A percentile compares a stretch with the other conserved stretches of the same genome.
These are phyloP conservation scores for Hypoxylon perforatum DNA, from an alignment of 495 filamentous ascomycete genomes.

Conservation along the genomic window DNA sequence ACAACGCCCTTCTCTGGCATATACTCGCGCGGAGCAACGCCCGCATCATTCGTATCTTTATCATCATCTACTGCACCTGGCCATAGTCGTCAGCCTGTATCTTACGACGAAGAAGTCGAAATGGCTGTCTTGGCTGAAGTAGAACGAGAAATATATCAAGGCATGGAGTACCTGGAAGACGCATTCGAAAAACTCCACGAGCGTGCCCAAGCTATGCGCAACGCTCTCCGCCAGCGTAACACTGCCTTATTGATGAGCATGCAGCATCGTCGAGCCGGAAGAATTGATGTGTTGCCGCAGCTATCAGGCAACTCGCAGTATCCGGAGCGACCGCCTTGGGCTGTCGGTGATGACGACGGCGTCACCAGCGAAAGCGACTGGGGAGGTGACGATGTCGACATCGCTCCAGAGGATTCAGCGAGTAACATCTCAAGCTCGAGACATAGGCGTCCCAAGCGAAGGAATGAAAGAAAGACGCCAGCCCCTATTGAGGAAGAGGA, in stretches of 20 bases:
- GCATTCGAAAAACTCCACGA: slow-evolving; percentile 92
- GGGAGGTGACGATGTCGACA: slow-evolving; percentile 75
- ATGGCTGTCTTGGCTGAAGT: slow-evolving; percentile 89
- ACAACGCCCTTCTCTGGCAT: slow-evolving; percentile 48
- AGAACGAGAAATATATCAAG: slow-evolving; percentile 90
- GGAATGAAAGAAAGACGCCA: slow-evolving; percentile 81
- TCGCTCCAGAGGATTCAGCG: slow-evolving; percentile 80
- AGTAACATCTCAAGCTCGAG: slow-evolving; percentile 87
- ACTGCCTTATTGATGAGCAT: slow-evolving; percentile 81
- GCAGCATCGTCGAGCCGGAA: slow-evolving; percentile 71
- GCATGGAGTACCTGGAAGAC: slow-evolving; percentile 95
- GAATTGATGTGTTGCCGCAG: slow-evolving; percentile 59
- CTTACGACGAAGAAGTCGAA: slow-evolving; percentile 93
- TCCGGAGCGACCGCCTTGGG: slow-evolving; percentile 58
- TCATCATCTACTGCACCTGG: slow-evolving; percentile 51
- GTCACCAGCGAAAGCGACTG: slow-evolving; percentile 68
- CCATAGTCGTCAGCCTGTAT: slow-evolving; percentile 65
- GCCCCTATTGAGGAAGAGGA: slow-evolving; percentile 89
- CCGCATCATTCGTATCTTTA: slow-evolving; percentile 59
- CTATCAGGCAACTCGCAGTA: slow-evolving; percentile 46
- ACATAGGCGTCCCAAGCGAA: slow-evolving; percentile 73
- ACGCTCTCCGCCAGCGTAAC: slow-evolving; percentile 78
- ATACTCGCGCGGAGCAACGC: slow-evolving; percentile 47
- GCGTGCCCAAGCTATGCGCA: slow-evolving; percentile 84
- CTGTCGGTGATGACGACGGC: slow-evolving; percentile 55